Conservation (phyloP, 768 basidiomycete genomes). For the Infundibulicybe gibba region DNA sequence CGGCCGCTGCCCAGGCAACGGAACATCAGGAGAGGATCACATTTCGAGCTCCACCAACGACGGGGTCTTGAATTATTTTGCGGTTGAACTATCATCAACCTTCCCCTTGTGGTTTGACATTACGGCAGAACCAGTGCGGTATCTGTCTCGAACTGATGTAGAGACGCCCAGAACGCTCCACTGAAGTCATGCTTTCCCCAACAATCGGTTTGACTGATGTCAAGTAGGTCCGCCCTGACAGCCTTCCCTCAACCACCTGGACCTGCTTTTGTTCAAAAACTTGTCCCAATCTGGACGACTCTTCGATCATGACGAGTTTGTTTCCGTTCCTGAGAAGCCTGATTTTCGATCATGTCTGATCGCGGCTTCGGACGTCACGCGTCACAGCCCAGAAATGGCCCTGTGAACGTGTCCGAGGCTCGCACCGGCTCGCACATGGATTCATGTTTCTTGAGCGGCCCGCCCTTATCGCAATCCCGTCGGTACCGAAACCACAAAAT, state of each 20-base stretch:
- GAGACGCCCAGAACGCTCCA: no score
- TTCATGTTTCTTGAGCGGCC: conserved; percentile 18
- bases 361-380: conserved; percentile 30
- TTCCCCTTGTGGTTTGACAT: no score
- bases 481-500: conserved; percentile 25
- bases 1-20: no score
- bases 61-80: not conserved
- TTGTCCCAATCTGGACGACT: conserved; percentile 13
- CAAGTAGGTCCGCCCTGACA: no score
- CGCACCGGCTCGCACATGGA: conserved; percentile 21
- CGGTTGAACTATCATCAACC: no score
- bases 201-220: no score
- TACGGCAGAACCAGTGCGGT: no score
- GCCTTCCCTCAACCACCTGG: no score
- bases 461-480: conserved; percentile 23
- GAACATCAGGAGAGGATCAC: no score
- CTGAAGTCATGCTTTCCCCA: no score
- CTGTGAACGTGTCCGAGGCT: conserved; percentile 28
- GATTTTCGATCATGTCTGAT: conserved; percentile 29
- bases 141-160: no score
- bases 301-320: conserved; percentile 32
- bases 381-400: conserved; percentile 11
- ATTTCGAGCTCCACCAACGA: not conserved
- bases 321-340: conserved; percentile 25
- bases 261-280: not conserved